phyloP scores from a whole-genome alignment of 75 land plant genomes.

The Azolla pinnata region DNA sequence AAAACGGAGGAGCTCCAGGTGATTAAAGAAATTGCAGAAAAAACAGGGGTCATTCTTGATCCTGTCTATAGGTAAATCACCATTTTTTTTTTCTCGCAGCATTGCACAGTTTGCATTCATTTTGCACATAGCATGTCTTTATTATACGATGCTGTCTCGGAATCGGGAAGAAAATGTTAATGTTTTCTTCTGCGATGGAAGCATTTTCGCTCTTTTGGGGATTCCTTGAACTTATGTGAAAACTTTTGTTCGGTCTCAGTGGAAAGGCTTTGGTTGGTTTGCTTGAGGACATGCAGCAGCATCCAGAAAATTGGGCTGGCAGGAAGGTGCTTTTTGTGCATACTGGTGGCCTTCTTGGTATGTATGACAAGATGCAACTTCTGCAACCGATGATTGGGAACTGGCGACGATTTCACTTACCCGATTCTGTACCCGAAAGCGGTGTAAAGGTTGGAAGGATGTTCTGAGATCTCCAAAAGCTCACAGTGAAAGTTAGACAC shows the following conservation, averaged over 20 bases:
- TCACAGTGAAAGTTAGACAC: too few relatives aligned
- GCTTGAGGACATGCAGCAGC: slow-evolving; percentile 70
- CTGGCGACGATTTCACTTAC: slow-evolving; percentile 52
- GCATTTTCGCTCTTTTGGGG: too few relatives aligned
- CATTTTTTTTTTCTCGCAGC: too few relatives aligned
- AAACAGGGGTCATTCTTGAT: slow-evolving; percentile 79
- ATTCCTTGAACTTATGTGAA: too few relatives aligned
- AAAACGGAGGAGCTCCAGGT: slow-evolving; percentile 70
- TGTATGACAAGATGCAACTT: slow-evolving; percentile 78
- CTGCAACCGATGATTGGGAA: slow-evolving; percentile 52
- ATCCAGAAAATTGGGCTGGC: slow-evolving; percentile 83
- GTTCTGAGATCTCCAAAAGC: slow-evolving; percentile 26
- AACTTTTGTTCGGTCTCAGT: slow-evolving; percentile 27
- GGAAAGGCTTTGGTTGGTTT: slow-evolving; percentile 81
- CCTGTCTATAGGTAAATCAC: slow-evolving; percentile 93
- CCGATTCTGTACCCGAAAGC: slow-evolving; percentile 32
- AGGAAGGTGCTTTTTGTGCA: slow-evolving; percentile 81
- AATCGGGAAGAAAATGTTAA: background rate
- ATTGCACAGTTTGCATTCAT: too few relatives aligned
- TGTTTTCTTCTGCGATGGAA: background rate
- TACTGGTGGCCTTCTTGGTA: slow-evolving; percentile 88
- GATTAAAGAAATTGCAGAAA: slow-evolving; percentile 61
- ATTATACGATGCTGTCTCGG: background rate
- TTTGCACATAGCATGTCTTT: too few relatives aligned
- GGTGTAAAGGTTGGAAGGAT: slow-evolving; percentile 54